A percentile compares a stretch with the other conserved stretches of the same genome.
Conservation (phyloP, 2,329 filamentous ascomycete species). For the Pestalotiopsis sp. region DNA sequence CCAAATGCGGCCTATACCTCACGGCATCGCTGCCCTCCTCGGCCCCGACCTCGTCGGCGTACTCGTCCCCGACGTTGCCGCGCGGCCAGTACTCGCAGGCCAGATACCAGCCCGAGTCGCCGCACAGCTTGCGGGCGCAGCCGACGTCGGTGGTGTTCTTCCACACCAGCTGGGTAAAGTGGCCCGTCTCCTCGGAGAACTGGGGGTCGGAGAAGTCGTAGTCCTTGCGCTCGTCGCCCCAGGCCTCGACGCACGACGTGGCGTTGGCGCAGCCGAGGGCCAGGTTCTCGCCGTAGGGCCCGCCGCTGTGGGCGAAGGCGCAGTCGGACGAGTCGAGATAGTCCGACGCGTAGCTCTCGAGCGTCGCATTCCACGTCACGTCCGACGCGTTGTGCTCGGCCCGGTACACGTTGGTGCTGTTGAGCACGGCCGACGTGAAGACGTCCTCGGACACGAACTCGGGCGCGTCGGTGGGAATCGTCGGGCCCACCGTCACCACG, state of each 20-base stretch:
- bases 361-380: conserved; percentile 67
- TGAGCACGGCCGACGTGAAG: conserved; percentile 61
- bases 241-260: conserved; percentile 62
- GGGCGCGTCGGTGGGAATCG: conserved; percentile 27
- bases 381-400: conserved; percentile 60
- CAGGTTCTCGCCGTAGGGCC: conserved; percentile 75
- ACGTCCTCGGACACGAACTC: conserved; percentile 35
- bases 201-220: conserved; percentile 63
- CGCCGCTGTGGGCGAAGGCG: conserved; percentile 58
- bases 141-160: conserved; percentile 62
- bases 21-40: conserved; percentile 20
- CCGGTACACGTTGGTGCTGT: conserved; percentile 70
- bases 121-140: conserved; percentile 50
- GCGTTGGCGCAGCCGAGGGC: conserved; percentile 68
- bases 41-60: conserved; percentile 47
- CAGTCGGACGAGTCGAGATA: conserved; percentile 49
- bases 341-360: conserved; percentile 53
- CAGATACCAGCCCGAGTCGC: conserved; percentile 62
- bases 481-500: conserved; percentile 25
- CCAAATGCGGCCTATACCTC: not conserved
- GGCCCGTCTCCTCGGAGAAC: conserved; percentile 64
- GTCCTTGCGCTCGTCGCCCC: conserved; percentile 61
- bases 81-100: conserved; percentile 72
- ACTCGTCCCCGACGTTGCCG: conserved; percentile 64
- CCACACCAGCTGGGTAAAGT: conserved; percentile 78